These are phyloP conservation scores for Solanum pimpinellifolium DNA, from an alignment of 257 asterid species.

Conservation along the genomic window DNA sequence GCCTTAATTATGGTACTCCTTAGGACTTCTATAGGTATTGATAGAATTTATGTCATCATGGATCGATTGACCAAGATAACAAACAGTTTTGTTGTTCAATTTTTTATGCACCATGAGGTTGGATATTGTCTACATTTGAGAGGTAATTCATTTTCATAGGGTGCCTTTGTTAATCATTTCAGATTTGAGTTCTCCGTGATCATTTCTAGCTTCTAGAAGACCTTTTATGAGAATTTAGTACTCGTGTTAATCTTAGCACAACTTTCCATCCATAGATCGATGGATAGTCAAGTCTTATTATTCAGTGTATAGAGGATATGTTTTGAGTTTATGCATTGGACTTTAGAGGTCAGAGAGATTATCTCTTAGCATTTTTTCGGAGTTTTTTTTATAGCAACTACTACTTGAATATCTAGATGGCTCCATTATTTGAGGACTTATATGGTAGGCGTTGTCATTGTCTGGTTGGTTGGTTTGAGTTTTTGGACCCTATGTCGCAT, in stretches of 20 bases:
- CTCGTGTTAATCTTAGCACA: background rate
- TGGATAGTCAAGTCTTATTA: too few species aligned
- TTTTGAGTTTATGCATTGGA: background rate
- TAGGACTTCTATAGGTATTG: background rate
- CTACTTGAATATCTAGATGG: too few species aligned
- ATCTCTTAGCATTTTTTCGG: too few species aligned
- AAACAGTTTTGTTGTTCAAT: background rate
- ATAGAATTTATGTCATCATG: background rate
- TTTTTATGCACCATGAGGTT: background rate
- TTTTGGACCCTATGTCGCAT: background rate
- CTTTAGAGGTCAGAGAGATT: background rate
- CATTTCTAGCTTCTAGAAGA: background rate
- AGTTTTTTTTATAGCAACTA: too few species aligned
- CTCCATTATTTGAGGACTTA: background rate
- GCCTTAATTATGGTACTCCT: background rate
- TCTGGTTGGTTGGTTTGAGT: background rate
- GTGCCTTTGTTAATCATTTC: background rate
- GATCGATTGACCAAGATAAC: background rate
- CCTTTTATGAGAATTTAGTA: background rate
- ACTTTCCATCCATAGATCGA: background rate
- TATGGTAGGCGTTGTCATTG: background rate
- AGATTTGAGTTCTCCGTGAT: background rate
- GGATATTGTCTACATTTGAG: background rate
- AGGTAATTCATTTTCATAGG: background rate
- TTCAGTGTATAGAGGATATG: background rate